phyloP scores from a whole-genome alignment of 164 flowering plant species.

The Brasenia schreberi region DNA sequence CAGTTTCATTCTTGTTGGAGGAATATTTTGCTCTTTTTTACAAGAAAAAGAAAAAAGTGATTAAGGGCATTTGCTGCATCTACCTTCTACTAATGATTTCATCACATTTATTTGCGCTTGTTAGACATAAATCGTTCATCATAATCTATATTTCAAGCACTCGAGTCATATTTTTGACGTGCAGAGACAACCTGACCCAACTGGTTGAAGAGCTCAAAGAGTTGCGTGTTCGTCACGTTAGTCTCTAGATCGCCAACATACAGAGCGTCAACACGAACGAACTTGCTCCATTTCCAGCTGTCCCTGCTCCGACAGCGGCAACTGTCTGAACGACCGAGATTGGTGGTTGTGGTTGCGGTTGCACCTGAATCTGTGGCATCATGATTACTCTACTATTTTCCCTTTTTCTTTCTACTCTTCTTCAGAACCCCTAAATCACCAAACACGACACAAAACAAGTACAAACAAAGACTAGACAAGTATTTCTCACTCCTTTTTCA shows the following conservation, averaged over 20 bases:
- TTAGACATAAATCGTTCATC: too few relatives aligned
- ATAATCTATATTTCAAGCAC: too few relatives aligned
- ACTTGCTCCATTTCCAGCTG: constrained; percentile 9
- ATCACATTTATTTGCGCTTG: too few relatives aligned
- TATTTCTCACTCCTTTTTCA: not conserved
- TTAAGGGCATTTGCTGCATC: too few relatives aligned
- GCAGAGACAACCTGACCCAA: constrained; percentile 74
- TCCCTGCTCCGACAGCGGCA: constrained; percentile 17
- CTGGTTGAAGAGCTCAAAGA: constrained; percentile 66
- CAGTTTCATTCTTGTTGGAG: too few relatives aligned
- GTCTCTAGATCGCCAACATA: constrained; percentile 74
- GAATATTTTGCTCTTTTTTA: too few relatives aligned
- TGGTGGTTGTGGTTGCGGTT: constrained; percentile 5
- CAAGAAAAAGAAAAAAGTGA: too few relatives aligned
- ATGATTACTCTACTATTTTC: constrained; percentile 3
- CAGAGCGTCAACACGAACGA: constrained; percentile 43
- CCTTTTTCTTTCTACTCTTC: constrained; percentile 14
- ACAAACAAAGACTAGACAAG: not conserved
- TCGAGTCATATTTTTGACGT: too few relatives aligned
- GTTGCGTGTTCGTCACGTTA: constrained; percentile 72
- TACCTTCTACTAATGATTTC: too few relatives aligned
- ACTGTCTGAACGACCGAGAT: constrained; percentile 6
- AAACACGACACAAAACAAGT: constrained; percentile 1
- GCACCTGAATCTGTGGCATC: constrained; percentile 62
- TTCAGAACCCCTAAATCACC: not conserved